Conservation (phyloP, 2,329 filamentous ascomycete species). For the Metarhizium humberi region DNA sequence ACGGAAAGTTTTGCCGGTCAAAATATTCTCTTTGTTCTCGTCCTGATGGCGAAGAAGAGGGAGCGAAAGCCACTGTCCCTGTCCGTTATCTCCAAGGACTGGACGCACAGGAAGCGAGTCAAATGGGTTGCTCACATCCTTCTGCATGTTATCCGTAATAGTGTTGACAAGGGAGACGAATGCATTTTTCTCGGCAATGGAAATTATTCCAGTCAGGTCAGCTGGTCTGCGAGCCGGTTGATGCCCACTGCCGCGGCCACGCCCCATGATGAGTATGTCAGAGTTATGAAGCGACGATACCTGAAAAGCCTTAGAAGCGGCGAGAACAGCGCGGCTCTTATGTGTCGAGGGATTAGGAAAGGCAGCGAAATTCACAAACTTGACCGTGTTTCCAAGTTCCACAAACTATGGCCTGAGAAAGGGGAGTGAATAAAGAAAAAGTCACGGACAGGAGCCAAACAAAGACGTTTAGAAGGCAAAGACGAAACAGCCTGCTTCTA, state of each 20-base stretch:
- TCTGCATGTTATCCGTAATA: slow-evolving; percentile 47
- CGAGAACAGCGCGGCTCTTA: background rate
- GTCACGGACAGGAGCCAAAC: background rate
- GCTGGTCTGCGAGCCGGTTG: slow-evolving; percentile 32
- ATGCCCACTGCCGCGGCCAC: slow-evolving; percentile 24
- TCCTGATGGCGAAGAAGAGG: slow-evolving; percentile 16
- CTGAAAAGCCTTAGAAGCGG: background rate
- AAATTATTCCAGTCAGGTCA: slow-evolving; percentile 42
- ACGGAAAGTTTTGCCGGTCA: slow-evolving; percentile 2
- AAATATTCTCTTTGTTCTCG: slow-evolving; percentile 14
- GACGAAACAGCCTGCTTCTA: background rate
- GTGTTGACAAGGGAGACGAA: slow-evolving; percentile 40
- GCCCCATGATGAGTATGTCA: slow-evolving; percentile 23
- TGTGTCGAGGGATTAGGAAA: background rate
- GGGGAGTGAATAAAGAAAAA: background rate
- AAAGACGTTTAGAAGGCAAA: background rate
- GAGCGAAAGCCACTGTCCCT: slow-evolving; percentile 26
- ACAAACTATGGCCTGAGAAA: background rate
- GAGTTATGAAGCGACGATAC: background rate
- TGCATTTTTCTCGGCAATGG: slow-evolving; percentile 38
- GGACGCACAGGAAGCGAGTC: slow-evolving; percentile 32
- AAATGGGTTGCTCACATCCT: slow-evolving; percentile 42
- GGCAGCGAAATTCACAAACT: background rate
- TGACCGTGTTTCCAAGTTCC: background rate
- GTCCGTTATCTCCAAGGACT: slow-evolving; percentile 18